Percentiles rank a stretch among this genome's conserved stretches.
phyloP scores from a whole-genome alignment of 805 yeast genomes.

The Candida quercuum region DNA sequence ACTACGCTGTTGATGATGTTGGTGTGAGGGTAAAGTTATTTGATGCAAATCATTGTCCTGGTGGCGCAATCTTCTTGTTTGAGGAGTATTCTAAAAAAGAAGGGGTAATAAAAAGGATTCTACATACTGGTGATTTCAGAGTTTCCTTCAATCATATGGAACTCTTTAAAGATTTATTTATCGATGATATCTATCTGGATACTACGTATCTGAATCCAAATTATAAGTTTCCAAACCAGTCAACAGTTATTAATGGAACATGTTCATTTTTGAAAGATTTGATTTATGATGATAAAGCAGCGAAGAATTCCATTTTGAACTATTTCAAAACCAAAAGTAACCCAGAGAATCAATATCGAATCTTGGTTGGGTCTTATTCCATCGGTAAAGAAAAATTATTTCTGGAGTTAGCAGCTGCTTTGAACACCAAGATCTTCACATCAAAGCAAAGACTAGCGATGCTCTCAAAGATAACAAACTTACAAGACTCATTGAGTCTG shows the following conservation, averaged over 20 bases:
- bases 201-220: constrained; percentile 82
- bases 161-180: constrained; percentile 17
- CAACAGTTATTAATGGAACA: constrained; percentile 55
- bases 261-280: constrained; percentile 44
- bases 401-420: constrained; percentile 46
- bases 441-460: constrained; percentile 27
- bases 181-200: constrained; percentile 74
- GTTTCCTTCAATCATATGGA: constrained; percentile 42
- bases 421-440: constrained; percentile 49
- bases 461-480: background rate
- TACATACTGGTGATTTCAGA: constrained; percentile 95
- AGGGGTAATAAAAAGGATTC: constrained; percentile 24
- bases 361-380: constrained; percentile 77
- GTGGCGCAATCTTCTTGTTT: constrained; percentile 78
- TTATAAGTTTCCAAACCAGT: constrained; percentile 76
- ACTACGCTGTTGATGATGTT: constrained; percentile 18
- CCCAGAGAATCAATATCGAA: constrained; percentile 26
- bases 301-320: constrained; percentile 29
- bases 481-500: constrained; percentile 4
- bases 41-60: constrained; percentile 97
- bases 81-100: constrained; percentile 30
- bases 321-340: constrained; percentile 22
- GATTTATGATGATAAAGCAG: constrained; percentile 23
- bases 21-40: constrained; percentile 51
- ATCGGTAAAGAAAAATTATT: constrained; percentile 93